Evolutionary conservation across 345 rosid species (phyloP), one percentile per base, ranked within the genome.

Genomic region (Passiflora organensis): DNA sequence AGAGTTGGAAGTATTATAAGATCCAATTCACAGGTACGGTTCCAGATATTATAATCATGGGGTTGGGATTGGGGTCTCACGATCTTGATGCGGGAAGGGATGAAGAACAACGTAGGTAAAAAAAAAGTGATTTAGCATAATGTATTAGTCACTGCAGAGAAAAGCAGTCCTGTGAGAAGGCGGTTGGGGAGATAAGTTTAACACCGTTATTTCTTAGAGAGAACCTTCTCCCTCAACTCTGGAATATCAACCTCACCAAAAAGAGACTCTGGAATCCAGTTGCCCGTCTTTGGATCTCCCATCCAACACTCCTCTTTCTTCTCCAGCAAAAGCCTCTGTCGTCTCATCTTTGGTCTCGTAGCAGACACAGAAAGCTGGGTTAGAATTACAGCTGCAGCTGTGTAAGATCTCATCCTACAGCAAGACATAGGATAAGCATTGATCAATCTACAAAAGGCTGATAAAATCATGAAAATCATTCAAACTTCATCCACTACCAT

Each of bases 251-350:
- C 42, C 32, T 74, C 65, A 45, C 48, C 60, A 38, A 74, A 76
- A 16, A 73, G 81, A 43, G n/a, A 60, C 65, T 73, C 81, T 0
- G 81, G 84, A 37, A 73, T 66, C 81, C 84, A 76, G 56, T 80
- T 73, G 3, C 81, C 81, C 0, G 71, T 76, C 65, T 68, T 73
- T 1, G 81, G 84, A 63, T 76, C 79, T 57, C 64, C 73, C 84
- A 80, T 80, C 81, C 81, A 71, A n/a, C 71, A 75, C 10, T 19
- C 15, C 22, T 53, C 32, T 1, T 68, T 59, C 51, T 58, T 61
- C 43, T 6, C 25, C 4, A 2, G 21, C 16, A 2, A 47, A 16
- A 14, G n/a, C 54, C 12, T 25, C 57, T 4, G 14, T 47, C 59
- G 10, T 64, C 56, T 10, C 20, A 8, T 60, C 73, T 14, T 24